phyloP scores from a whole-genome alignment of 2,329 filamentous ascomycete species.

The Bertia moriformis region DNA sequence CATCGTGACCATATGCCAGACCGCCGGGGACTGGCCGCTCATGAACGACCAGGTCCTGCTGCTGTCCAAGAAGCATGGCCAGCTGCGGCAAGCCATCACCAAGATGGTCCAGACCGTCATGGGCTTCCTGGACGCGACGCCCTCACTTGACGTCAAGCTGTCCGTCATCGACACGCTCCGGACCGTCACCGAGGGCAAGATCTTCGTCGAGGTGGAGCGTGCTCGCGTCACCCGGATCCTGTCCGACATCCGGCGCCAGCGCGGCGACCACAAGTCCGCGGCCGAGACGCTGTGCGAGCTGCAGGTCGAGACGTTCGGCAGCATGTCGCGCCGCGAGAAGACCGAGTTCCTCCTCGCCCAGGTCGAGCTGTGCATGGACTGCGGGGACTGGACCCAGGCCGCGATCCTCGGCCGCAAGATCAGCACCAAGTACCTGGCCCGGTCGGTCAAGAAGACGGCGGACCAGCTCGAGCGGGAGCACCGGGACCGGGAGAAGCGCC shows the following conservation, averaged over 20 bases:
- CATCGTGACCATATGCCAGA: conserved; percentile 88
- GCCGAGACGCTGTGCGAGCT: conserved; percentile 90
- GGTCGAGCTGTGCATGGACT: conserved; percentile 86
- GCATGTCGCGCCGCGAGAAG: conserved; percentile 94
- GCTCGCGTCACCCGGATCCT: conserved; percentile 88
- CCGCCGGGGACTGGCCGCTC: conserved; percentile 80
- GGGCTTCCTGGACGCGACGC: conserved; percentile 74
- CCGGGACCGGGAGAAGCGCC: conserved; percentile 77
- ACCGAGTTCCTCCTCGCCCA: conserved; percentile 96
- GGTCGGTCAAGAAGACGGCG: conserved; percentile 77
- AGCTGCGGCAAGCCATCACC: conserved; percentile 96
- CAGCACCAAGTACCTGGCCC: conserved; percentile 78
- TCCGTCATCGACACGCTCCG: conserved; percentile 87
- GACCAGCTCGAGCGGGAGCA: conserved; percentile 84
- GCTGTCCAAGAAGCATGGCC: conserved; percentile 97
- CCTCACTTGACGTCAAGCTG: conserved; percentile 74
- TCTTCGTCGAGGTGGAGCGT: conserved; percentile 96
- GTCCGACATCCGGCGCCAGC: conserved; percentile 91
- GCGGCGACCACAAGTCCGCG: conserved; percentile 80
- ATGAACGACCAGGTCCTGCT: conserved; percentile 93
- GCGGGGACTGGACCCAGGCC: conserved; percentile 89
- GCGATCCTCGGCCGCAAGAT: conserved; percentile 92
- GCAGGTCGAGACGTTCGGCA: conserved; percentile 97
- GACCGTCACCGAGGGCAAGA: conserved; percentile 98
- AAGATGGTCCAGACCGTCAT: conserved; percentile 98